phyloP scores from a whole-genome alignment of 2,329 filamentous ascomycete genomes.

The Oidium heveae region DNA sequence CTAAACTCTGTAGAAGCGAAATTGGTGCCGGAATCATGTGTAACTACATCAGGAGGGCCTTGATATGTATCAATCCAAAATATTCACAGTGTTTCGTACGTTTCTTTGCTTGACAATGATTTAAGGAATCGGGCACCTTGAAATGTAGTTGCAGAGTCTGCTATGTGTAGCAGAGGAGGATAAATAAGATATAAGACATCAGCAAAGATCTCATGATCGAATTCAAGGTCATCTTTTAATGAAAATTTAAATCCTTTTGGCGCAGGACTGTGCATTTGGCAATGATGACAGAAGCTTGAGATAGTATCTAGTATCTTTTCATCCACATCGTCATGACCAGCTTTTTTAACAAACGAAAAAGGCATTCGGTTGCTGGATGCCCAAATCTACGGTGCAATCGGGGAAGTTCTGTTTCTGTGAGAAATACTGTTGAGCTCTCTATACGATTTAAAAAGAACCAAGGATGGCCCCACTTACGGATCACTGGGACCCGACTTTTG shows the following conservation, averaged over 20 bases:
- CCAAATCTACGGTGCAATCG: neutral
- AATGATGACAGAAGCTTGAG: neutral
- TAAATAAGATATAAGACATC: slow-evolving; percentile 2
- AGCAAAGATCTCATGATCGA: slow-evolving; percentile 1
- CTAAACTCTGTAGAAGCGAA: slow-evolving; percentile 2
- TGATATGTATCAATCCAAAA: slow-evolving; percentile 3
- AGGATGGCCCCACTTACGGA: neutral
- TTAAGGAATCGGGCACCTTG: slow-evolving; percentile 1
- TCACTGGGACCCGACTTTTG: neutral
- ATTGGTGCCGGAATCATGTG: slow-evolving; percentile 1
- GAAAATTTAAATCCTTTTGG: slow-evolving; percentile 1
- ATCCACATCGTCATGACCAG: slow-evolving; percentile 1
- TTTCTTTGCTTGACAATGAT: neutral
- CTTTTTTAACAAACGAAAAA: neutral
- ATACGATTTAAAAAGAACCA: neutral
- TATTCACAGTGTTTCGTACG: neutral
- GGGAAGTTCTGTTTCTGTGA: neutral
- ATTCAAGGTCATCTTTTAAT: slow-evolving; percentile 1
- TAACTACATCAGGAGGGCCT: slow-evolving; percentile 1
- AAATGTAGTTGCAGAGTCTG: slow-evolving; percentile 1
- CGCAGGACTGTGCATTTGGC: neutral
- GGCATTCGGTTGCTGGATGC: neutral
- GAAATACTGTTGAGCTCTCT: neutral
- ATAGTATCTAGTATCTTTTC: neutral
- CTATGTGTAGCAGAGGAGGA: neutral